Percentiles rank a stretch among this genome's conserved stretches.
phyloP scores from a whole-genome alignment of 108 stramenopile species.

The Heterococcus sp. region DNA sequence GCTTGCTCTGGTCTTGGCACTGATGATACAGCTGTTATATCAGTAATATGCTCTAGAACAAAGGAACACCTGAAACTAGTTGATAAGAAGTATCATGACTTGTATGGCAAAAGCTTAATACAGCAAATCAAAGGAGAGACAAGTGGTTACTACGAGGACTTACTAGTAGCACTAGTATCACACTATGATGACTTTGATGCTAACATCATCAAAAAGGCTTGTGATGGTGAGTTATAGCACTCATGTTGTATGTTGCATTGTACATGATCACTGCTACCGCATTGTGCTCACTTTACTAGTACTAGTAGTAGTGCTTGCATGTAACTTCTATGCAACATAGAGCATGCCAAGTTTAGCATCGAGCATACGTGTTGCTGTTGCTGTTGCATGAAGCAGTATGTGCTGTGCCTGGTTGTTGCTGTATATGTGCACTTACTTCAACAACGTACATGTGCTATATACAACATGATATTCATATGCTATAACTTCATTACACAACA shows the following conservation, averaged over 20 bases:
- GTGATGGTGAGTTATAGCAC: not conserved
- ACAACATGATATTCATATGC: too few relatives aligned
- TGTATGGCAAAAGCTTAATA: not conserved
- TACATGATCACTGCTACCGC: too few relatives aligned
- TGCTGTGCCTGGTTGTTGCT: not conserved
- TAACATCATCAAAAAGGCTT: not conserved
- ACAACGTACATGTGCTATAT: too few relatives aligned
- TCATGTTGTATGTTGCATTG: too few relatives aligned
- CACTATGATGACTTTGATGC: not conserved
- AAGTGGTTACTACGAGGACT: not conserved
- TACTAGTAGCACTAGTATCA: not conserved
- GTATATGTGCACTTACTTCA: too few relatives aligned
- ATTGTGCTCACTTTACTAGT: too few relatives aligned
- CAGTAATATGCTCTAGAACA: not conserved
- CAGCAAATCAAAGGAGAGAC: not conserved
- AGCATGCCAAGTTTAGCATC: not conserved
- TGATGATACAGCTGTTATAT: not conserved
- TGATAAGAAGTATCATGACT: not conserved
- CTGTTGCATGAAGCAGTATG: not conserved
- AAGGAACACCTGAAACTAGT: not conserved
- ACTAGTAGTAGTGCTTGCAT: not conserved
- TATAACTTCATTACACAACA: too few relatives aligned
- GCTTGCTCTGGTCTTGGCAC: not conserved
- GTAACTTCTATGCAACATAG: not conserved
- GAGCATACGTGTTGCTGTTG: not conserved